A percentile compares a stretch with the other conserved stretches of the same genome.
These are phyloP conservation scores for Ostreobium quekettii DNA, from an alignment of 139 green algal genomes.

Conservation along the genomic window DNA sequence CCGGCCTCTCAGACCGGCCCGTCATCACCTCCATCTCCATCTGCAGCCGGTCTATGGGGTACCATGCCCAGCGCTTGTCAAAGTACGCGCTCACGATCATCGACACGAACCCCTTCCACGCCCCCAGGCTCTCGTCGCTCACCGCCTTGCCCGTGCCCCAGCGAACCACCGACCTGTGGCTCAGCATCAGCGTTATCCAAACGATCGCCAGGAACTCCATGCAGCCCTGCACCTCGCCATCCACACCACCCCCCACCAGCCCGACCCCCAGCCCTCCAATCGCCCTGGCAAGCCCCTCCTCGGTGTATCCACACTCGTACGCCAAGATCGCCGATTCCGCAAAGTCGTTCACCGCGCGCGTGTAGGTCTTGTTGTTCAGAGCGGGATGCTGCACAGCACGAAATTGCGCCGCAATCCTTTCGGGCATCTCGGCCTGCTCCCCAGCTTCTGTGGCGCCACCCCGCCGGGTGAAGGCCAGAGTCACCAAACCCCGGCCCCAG, in stretches of 20 bases:
- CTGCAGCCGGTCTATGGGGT: constrained; percentile 16
- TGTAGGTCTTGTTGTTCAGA: constrained; percentile 8
- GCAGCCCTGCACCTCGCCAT: background rate
- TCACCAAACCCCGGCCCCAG: no score
- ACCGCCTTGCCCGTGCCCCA: constrained; percentile 8
- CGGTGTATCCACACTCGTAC: constrained; percentile 13
- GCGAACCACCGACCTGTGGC: background rate
- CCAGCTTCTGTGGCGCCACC: no score
- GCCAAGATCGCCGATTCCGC: background rate
- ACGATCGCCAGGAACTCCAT: constrained; percentile 7
- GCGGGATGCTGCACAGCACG: background rate
- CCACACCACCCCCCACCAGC: background rate
- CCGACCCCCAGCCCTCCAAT: no score
- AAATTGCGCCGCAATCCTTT: background rate
- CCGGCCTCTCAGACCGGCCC: background rate
- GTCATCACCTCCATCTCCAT: background rate
- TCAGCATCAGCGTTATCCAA: constrained; percentile 14
- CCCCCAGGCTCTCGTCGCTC: background rate
- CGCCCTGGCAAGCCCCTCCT: background rate
- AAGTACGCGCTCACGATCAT: constrained; percentile 16
- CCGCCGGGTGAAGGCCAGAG: no score
- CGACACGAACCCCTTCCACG: constrained; percentile 13
- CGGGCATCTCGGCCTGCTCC: no score
- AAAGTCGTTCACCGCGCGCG: constrained; percentile 7
- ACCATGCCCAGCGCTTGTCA: constrained; percentile 12